Percentiles rank a stretch among this genome's conserved stretches.
Conservation (phyloP, 768 basidiomycete genomes). For the Paxillus ammoniavirescens region DNA sequence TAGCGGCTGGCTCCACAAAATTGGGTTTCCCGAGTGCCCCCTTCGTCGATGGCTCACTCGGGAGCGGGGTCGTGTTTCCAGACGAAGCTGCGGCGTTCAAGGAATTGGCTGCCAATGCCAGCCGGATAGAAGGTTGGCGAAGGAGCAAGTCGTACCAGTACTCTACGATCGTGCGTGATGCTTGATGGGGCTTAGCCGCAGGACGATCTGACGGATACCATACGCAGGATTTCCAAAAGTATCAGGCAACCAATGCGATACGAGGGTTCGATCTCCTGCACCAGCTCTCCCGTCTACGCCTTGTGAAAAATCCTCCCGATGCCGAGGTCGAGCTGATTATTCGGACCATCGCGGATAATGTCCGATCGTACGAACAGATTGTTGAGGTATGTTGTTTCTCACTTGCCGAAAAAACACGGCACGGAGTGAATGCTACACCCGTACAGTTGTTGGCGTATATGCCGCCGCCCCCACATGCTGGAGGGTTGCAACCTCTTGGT, state of each 20-base stretch:
- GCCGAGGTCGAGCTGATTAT: conserved; percentile 75
- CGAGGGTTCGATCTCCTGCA: conserved; percentile 83
- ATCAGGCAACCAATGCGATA: conserved; percentile 55
- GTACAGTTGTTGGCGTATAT: conserved; percentile 75
- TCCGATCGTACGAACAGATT: conserved; percentile 84
- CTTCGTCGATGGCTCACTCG: conserved; percentile 53
- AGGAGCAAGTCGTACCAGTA: conserved; percentile 78
- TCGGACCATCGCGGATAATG: conserved; percentile 65
- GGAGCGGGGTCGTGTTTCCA: conserved; percentile 76
- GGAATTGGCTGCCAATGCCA: conserved; percentile 75
- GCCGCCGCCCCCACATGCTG: conserved; percentile 72
- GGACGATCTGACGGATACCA: conserved; percentile 10
- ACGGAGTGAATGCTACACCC: not conserved
- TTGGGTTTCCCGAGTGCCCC: conserved; percentile 67
- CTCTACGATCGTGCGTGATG: conserved; percentile 56
- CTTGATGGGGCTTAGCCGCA: not conserved
- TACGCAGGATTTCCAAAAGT: conserved; percentile 64
- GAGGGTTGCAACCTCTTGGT: conserved; percentile 81
- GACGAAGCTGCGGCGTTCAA: conserved; percentile 65
- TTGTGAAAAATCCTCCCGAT: conserved; percentile 69
- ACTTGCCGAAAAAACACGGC: no score
- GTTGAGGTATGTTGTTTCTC: conserved; percentile 60
- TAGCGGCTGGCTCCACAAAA: conserved; percentile 64
- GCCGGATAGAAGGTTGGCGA: conserved; percentile 92
- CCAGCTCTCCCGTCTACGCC: conserved; percentile 79